Evolutionary conservation across 768 basidiomycete genomes (phyloP).

Genomic region (Leucogyrophana mollusca): DNA sequence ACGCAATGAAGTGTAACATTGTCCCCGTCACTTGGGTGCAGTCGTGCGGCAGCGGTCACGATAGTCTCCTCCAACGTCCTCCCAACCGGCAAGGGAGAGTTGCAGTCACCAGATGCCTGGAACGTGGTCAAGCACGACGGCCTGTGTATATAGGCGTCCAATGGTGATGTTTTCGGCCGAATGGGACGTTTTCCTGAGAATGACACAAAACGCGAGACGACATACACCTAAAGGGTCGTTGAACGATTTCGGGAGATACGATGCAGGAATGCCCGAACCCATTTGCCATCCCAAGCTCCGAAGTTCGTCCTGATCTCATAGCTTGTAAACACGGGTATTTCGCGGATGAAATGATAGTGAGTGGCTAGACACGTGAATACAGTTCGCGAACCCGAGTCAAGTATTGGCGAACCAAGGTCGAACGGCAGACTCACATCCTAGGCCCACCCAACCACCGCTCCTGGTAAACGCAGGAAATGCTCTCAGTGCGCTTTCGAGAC

Average conservation of each 20-base stretch:
- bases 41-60: slow-evolving; percentile 3
- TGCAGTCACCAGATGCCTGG: background rate
- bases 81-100: slow-evolving; percentile 13
- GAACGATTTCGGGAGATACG: slow-evolving; percentile 15
- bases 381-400: background rate
- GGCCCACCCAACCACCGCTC: slow-evolving; percentile 59
- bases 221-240: slow-evolving; percentile 46
- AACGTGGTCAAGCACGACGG: no score
- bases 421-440: slow-evolving; percentile 36
- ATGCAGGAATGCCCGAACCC: slow-evolving; percentile 38
- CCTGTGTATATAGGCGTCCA: no score
- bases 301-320: slow-evolving; percentile 28
- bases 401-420: no score
- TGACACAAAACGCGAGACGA: slow-evolving; percentile 63
- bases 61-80: slow-evolving; percentile 6
- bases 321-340: slow-evolving; percentile 13
- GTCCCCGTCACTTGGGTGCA: slow-evolving; percentile 24
- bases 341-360: slow-evolving; percentile 14
- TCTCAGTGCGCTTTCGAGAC: slow-evolving; percentile 46
- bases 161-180: slow-evolving; percentile 8
- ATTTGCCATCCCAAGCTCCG: slow-evolving; percentile 22
- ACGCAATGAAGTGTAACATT: slow-evolving; percentile 57
- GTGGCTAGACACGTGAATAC: slow-evolving; percentile 16
- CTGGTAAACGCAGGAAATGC: slow-evolving; percentile 58
- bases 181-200: slow-evolving; percentile 39